Percentiles rank a stretch among this genome's conserved stretches.
Evolutionary conservation across 305 asterid genomes (phyloP).

Genomic region (Striga hermonthica): DNA sequence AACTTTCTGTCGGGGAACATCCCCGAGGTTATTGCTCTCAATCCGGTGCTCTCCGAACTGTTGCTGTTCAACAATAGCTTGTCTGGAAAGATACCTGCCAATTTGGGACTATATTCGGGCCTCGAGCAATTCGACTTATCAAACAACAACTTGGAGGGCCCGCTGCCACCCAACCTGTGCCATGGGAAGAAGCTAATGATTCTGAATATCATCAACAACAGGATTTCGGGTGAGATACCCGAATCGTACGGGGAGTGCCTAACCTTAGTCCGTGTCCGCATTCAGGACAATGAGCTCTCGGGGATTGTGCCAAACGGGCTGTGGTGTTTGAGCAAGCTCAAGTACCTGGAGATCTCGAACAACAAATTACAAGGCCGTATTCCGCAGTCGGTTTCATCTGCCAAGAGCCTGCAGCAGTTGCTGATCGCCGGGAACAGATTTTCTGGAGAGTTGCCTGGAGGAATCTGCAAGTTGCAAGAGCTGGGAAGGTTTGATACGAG

Average conservation of each 20-base stretch:
- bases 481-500: conserved; percentile 51
- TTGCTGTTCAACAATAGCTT: conserved; percentile 62
- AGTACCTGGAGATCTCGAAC: conserved; percentile 42
- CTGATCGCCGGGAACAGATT: conserved; percentile 53
- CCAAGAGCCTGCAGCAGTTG: conserved; percentile 39
- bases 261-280: conserved; percentile 47
- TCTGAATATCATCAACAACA: conserved; percentile 50
- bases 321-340: conserved; percentile 52
- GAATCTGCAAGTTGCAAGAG: conserved; percentile 46
- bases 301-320: conserved; percentile 57
- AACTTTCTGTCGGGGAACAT: conserved; percentile 61
- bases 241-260: conserved; percentile 63
- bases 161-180: conserved; percentile 65
- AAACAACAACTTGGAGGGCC: conserved; percentile 58
- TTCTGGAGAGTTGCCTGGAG: conserved; percentile 54
- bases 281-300: conserved; percentile 49
- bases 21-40: conserved; percentile 47
- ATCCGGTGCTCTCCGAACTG: conserved; percentile 41
- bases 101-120: conserved; percentile 59
- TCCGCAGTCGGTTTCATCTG: conserved; percentile 45
- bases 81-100: conserved; percentile 55
- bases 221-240: conserved; percentile 64
- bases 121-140: conserved; percentile 64
- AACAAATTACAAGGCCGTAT: conserved; percentile 61
- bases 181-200: conserved; percentile 40